These are phyloP conservation scores for Picea glauca DNA, from an alignment of 75 land plant genomes.

Conservation along the genomic window DNA sequence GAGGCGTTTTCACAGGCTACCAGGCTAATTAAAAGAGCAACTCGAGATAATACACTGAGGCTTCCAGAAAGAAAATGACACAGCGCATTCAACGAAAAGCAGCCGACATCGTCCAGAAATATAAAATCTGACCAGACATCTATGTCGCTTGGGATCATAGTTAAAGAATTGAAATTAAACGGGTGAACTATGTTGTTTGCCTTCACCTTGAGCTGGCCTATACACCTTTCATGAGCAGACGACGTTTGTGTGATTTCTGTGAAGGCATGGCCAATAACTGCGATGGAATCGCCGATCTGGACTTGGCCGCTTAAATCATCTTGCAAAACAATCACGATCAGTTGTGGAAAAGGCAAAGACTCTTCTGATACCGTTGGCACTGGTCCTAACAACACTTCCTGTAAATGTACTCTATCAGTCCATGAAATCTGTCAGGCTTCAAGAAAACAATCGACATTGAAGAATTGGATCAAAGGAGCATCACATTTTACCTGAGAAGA, in stretches of 20 bases:
- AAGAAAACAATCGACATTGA: not conserved
- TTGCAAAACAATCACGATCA: conserved; percentile 1
- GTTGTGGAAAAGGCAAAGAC: not conserved
- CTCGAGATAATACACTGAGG: not conserved
- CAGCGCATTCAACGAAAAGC: conserved; percentile 7
- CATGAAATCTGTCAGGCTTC: not conserved
- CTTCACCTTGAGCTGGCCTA: conserved; percentile 4
- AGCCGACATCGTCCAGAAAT: conserved; percentile 1
- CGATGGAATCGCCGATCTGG: conserved; percentile 17
- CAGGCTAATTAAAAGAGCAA: conserved; percentile 19
- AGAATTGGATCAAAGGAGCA: not conserved
- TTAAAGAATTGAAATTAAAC: conserved; percentile 1
- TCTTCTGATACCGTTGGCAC: conserved; percentile 11
- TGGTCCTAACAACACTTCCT: conserved; percentile 23
- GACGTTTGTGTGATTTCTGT: not conserved
- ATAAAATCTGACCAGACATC: conserved; percentile 2
- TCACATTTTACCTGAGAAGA: not conserved
- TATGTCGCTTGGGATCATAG: too few relatives aligned
- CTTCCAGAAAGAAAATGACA: conserved; percentile 1
- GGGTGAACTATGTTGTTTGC: conserved; percentile 19
- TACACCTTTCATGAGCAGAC: not conserved
- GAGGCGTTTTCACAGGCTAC: conserved; percentile 5
- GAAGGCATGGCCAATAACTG: conserved; percentile 26
- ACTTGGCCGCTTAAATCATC: conserved; percentile 19
- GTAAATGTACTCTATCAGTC: not conserved